Evolutionary conservation across 495 filamentous ascomycete genomes (phyloP).

Genomic region (Sordaria brevicollis): DNA sequence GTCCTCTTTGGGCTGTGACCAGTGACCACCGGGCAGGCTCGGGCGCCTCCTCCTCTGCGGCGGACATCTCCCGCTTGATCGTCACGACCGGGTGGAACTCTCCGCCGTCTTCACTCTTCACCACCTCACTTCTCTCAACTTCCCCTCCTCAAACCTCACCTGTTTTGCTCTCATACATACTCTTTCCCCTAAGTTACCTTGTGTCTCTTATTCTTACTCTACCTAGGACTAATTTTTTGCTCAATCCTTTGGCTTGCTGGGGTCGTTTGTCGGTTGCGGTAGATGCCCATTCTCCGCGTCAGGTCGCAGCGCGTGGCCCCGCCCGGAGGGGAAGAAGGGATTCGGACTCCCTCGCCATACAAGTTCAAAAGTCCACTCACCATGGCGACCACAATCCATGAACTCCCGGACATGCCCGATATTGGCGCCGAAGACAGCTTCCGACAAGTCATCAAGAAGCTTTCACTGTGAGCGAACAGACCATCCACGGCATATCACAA

Average conservation of each 20-base stretch:
- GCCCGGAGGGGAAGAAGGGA: constrained; percentile 3
- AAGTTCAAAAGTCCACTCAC: constrained; percentile 3
- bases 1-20: neutral
- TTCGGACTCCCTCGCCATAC: constrained; percentile 19
- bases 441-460: constrained; percentile 54
- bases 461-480: constrained; percentile 45
- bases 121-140: neutral
- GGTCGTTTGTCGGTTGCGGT: neutral
- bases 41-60: too few species aligned
- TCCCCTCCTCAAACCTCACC: constrained; percentile 3
- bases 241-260: neutral
- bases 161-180: neutral
- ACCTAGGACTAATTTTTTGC: neutral
- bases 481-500: neutral
- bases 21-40: too few species aligned
- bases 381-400: neutral
- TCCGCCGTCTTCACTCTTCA: neutral
- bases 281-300: constrained; percentile 34
- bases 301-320: constrained; percentile 24
- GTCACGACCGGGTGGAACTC: neutral
- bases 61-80: neutral
- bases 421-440: constrained; percentile 57
- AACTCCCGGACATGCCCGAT: constrained; percentile 40
- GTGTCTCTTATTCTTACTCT: neutral
- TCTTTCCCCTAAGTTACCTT: neutral